A percentile compares a stretch with the other conserved stretches of the same genome.
Conservation (phyloP, 2,329 filamentous ascomycete species). For the Dactylellina leptospora region DNA sequence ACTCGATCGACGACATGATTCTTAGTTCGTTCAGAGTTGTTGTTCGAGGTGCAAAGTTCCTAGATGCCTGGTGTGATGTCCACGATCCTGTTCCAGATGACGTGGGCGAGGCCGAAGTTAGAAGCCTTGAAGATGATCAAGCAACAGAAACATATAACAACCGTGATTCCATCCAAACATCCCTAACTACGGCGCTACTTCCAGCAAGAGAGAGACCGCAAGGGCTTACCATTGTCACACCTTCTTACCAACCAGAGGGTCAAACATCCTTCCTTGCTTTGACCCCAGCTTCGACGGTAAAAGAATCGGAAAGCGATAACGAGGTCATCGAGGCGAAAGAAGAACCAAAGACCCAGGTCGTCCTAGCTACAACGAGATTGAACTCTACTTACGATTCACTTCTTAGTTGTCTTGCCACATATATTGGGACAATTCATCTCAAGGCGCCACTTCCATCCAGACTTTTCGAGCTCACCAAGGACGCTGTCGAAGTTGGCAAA, state of each 20-base stretch:
- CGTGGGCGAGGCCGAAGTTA: slow-evolving; percentile 26
- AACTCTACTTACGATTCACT: slow-evolving; percentile 64
- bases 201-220: slow-evolving; percentile 31
- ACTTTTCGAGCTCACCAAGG: slow-evolving; percentile 39
- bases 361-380: slow-evolving; percentile 24
- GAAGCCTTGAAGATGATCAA: slow-evolving; percentile 17
- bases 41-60: slow-evolving; percentile 86
- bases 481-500: slow-evolving; percentile 44
- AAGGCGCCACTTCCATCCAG: slow-evolving; percentile 69
- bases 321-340: slow-evolving; percentile 20
- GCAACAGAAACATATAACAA: slow-evolving; percentile 15
- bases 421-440: slow-evolving; percentile 87
- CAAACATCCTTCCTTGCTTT: slow-evolving; percentile 34
- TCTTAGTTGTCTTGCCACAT: slow-evolving; percentile 87
- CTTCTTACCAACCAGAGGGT: slow-evolving; percentile 37
- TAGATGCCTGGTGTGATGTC: slow-evolving; percentile 79
- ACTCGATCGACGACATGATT: slow-evolving; percentile 90
- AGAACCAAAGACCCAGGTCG: slow-evolving; percentile 5
- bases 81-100: slow-evolving; percentile 58
- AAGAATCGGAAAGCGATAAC: slow-evolving; percentile 44
- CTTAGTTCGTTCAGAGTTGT: slow-evolving; percentile 93
- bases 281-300: slow-evolving; percentile 46
- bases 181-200: slow-evolving; percentile 37
- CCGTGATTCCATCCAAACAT: slow-evolving; percentile 42
- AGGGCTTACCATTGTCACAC: slow-evolving; percentile 43